Percentiles rank a stretch among this genome's conserved stretches.
phyloP scores from a whole-genome alignment of 2,329 filamentous ascomycete genomes.

The Clonostachys byssicola region DNA sequence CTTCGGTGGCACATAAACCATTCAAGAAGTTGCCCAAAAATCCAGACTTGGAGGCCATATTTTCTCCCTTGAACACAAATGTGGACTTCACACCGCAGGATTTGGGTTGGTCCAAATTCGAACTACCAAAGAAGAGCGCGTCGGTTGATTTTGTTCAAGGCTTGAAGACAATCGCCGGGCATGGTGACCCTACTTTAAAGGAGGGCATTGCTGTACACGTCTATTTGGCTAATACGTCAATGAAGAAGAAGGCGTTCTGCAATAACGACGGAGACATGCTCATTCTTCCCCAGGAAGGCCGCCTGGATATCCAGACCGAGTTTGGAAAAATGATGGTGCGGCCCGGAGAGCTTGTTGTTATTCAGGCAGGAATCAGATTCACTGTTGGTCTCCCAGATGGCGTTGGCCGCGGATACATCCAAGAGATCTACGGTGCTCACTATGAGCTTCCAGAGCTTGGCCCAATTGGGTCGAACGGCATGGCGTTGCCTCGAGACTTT shows the following conservation, averaged over 20 bases:
- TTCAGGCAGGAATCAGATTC: constrained; percentile 59
- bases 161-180: constrained; percentile 39
- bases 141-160: constrained; percentile 49
- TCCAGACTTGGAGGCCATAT: constrained; percentile 27
- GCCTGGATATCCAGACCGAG: constrained; percentile 62
- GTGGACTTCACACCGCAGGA: constrained; percentile 40
- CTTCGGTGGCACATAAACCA: constrained; percentile 21
- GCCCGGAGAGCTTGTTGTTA: constrained; percentile 61
- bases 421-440: constrained; percentile 64
- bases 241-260: constrained; percentile 69
- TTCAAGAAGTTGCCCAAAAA: constrained; percentile 5
- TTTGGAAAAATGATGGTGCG: constrained; percentile 56
- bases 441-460: constrained; percentile 63
- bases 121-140: constrained; percentile 36
- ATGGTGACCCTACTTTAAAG: constrained; percentile 67
- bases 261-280: constrained; percentile 65
- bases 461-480: constrained; percentile 62
- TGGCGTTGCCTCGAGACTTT: constrained; percentile 68
- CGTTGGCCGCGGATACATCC: constrained; percentile 62
- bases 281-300: constrained; percentile 62
- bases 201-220: constrained; percentile 64
- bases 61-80: constrained; percentile 37
- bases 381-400: constrained; percentile 52
- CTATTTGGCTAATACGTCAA: constrained; percentile 65
- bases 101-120: constrained; percentile 43